phyloP scores from a whole-genome alignment of 352 stramenopile genomes.

The Thraustotheca clavata region DNA sequence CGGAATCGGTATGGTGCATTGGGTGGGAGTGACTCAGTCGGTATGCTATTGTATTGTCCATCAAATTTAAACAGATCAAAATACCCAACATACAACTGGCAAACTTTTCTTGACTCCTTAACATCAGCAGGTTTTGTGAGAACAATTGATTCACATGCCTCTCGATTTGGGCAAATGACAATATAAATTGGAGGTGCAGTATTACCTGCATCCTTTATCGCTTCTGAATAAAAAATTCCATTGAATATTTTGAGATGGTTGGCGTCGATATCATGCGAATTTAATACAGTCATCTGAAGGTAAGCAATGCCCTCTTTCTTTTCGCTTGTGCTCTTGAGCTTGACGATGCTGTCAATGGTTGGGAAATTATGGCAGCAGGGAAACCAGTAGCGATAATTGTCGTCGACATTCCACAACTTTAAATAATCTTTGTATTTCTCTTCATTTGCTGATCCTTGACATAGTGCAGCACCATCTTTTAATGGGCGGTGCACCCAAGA shows the following conservation, averaged over 20 bases:
- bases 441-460: too few species aligned
- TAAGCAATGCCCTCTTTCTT: slow-evolving; percentile 23
- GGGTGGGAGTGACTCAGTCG: too few species aligned
- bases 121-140: neutral
- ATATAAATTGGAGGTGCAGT: neutral
- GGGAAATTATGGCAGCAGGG: slow-evolving; percentile 25
- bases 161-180: slow-evolving; percentile 1
- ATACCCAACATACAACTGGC: neutral
- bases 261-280: slow-evolving; percentile 16
- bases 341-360: slow-evolving; percentile 26
- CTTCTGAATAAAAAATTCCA: neutral
- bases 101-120: neutral
- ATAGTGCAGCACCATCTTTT: too few species aligned
- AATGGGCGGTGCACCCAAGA: too few species aligned
- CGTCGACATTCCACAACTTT: slow-evolving; percentile 19
- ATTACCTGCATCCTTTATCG: neutral
- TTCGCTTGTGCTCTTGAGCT: slow-evolving; percentile 3
- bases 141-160: slow-evolving; percentile 1
- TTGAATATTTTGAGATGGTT: slow-evolving; percentile 4
- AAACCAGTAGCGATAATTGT: slow-evolving; percentile 25
- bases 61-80: too few species aligned
- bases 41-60: too few species aligned
- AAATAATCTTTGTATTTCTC: slow-evolving; percentile 16
- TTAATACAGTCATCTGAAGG: slow-evolving; percentile 22
- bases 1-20: too few species aligned